Conservation (phyloP, 2,329 filamentous ascomycete genomes). For the Trichoderma harzianum region DNA sequence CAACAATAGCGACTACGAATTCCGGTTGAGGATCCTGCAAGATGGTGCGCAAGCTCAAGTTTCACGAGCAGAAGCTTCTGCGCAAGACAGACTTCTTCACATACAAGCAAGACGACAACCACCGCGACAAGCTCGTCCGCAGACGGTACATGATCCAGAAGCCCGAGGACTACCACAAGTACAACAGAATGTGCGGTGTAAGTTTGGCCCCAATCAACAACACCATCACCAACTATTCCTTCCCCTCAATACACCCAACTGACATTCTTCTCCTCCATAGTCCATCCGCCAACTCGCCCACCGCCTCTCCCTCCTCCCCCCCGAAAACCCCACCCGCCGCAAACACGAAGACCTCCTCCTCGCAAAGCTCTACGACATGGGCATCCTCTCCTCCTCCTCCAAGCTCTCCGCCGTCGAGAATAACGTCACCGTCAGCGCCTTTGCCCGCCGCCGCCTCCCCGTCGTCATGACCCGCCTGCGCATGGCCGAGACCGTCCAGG, state of each 20-base stretch:
- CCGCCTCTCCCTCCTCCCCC: constrained; percentile 77
- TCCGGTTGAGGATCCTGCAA: constrained; percentile 26
- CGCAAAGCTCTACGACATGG: constrained; percentile 91
- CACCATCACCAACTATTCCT: constrained; percentile 6
- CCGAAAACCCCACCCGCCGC: constrained; percentile 70
- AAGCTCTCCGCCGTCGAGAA: constrained; percentile 84
- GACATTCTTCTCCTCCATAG: constrained; percentile 35
- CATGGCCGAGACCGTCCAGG: constrained; percentile 89
- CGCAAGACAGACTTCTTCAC: constrained; percentile 91
- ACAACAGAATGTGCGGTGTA: constrained; percentile 65
- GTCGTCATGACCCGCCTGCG: constrained; percentile 86
- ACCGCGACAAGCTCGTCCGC: constrained; percentile 76
- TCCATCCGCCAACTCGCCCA: constrained; percentile 89
- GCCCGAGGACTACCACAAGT: constrained; percentile 74
- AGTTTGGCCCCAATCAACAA: neutral
- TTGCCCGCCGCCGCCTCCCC: constrained; percentile 77
- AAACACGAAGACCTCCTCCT: constrained; percentile 86
- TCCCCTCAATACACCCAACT: neutral
- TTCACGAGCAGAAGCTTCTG: constrained; percentile 95
- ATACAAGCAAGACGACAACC: constrained; percentile 83
- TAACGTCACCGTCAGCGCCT: constrained; percentile 82
- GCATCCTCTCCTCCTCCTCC: constrained; percentile 70
- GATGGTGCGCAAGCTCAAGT: constrained; percentile 95
- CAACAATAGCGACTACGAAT: neutral
- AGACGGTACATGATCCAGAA: constrained; percentile 90